Evolutionary conservation across 106 monocot genomes (phyloP), one percentile per base, ranked within the genome.

Genomic region (Dendrobium chrysotoxum): DNA sequence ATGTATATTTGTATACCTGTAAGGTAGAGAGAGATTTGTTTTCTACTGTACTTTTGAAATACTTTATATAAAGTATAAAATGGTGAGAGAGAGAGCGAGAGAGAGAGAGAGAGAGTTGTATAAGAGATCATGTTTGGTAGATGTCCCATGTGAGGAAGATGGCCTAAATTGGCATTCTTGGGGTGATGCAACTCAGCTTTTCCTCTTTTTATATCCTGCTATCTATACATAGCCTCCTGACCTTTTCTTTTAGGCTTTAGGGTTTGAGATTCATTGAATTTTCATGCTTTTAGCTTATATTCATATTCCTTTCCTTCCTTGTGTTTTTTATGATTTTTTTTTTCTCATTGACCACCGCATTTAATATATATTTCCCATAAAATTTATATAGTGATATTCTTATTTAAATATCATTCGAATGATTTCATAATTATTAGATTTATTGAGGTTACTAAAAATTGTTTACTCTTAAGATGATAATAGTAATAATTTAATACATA

Each of bases 61-160:
- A 23, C 31, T 25, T 12, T 70, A 35, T 70, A n/a, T 61, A 61
- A 20, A 61, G 13, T 70, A 12, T 64, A 64, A 71, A 35, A 9
- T 38, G 28, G 71, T 71, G 30, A 30, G 30, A 30, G 31, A 31
- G 31, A 31, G 31, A 31, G 31, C 1, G 31, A 31, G 50, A 50
- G 50, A 50, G 50, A 50, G 50, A 50, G 50, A 50, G 50, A 50
- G 50, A 50, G 50, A 50, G 12, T 38, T 11, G 26, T 71, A 15
- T 71, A 15, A 71, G 35, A 35, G 35, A 38, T 71, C 31, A 26
- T 16, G 28, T 31, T 31, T 0, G 71, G 31, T 38, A 35, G 31
- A 15, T 35, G 71, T 35, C 71, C 71, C 71, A 71, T 71, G 71
- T 71, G 71, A 26, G 71, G 71, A 71, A 71, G 71, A 71, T 71